Base-by-base conservation (phyloP, 1,139 yeast genomes). In the Suhomyces kunorum region DNA sequence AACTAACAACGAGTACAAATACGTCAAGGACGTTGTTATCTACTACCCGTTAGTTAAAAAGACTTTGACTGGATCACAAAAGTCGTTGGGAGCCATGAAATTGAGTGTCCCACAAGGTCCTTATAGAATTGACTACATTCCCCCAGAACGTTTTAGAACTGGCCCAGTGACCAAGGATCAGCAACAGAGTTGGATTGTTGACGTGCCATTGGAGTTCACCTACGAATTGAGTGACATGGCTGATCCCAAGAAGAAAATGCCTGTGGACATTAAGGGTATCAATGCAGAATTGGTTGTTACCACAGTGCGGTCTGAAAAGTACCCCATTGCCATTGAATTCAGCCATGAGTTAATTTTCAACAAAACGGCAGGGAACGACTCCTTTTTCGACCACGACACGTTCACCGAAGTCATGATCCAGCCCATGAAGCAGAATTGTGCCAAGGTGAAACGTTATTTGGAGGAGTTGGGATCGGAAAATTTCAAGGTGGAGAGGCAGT, bases 51-150 rank as follows among this genome's bases (percentile, higher is more conserved):
- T 56, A 11, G 32, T 37, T 30, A 54, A 50, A 38, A 48, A 44
- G 12, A 34, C 38, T 8, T 12, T 55, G 4, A 35, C 51, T 6
- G 53, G 54, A 4, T 20, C 37, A 4, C 23, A 43, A 18, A 53
- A 51, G 31, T 42, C 44, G 1, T 31, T 45, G 22, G 59, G 59
- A 18, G 48, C 51, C 12, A 39, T 68, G 28, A 46, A 46, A 28
- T 28, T 66, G 15, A 39, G 51, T 5, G 58, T 68, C 2, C 73
- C 75, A 3, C 59, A 57, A 35, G 46, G 40, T 1, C 56, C 54
- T 22, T 61, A 64, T 38, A 26, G 43, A 8, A 43, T 71, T 8
- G 55, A 54, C 16, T 71, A 70, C 44, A 59, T 70, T 17, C 61
- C 69, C 3, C 74, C 74, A 3, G 38, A 45, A 12, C 47, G 50